Evolutionary conservation across 306 rosid species (phyloP).

Genomic region (Potentilla sterilis): DNA sequence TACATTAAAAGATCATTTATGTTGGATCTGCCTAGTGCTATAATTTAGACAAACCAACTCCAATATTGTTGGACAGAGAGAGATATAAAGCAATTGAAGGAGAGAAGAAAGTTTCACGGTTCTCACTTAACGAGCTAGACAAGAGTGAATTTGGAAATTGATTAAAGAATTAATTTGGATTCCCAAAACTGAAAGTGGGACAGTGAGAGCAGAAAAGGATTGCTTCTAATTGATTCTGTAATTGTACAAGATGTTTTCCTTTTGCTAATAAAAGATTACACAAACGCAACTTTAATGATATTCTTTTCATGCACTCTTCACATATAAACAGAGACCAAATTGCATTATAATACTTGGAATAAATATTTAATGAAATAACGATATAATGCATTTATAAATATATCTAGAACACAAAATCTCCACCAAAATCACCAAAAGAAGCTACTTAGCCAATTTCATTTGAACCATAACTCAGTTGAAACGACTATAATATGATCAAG

Average conservation of each 20-base stretch:
- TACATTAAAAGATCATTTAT: neutral
- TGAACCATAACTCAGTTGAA: neutral
- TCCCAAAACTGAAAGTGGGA: too few relatives aligned
- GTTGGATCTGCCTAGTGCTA: neutral
- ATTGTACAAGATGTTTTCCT: too few relatives aligned
- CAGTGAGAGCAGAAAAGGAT: too few relatives aligned
- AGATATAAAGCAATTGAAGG: neutral
- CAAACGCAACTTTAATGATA: neutral
- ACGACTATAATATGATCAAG: neutral
- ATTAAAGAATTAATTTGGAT: too few relatives aligned
- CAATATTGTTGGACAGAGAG: neutral
- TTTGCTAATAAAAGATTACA: neutral
- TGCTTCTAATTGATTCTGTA: too few relatives aligned
- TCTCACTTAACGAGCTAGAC: too few relatives aligned
- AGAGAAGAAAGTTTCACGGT: neutral
- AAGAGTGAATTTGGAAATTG: too few relatives aligned
- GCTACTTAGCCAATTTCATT: neutral
- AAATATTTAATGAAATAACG: too few relatives aligned
- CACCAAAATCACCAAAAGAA: neutral
- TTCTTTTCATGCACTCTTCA: neutral
- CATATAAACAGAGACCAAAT: too few relatives aligned
- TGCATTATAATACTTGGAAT: too few relatives aligned
- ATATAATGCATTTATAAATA: too few relatives aligned
- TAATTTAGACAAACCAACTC: neutral
- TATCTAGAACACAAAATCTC: too few relatives aligned